Base-by-base conservation (phyloP, 139 green algal species). In the Chlamydomonas urium region DNA sequence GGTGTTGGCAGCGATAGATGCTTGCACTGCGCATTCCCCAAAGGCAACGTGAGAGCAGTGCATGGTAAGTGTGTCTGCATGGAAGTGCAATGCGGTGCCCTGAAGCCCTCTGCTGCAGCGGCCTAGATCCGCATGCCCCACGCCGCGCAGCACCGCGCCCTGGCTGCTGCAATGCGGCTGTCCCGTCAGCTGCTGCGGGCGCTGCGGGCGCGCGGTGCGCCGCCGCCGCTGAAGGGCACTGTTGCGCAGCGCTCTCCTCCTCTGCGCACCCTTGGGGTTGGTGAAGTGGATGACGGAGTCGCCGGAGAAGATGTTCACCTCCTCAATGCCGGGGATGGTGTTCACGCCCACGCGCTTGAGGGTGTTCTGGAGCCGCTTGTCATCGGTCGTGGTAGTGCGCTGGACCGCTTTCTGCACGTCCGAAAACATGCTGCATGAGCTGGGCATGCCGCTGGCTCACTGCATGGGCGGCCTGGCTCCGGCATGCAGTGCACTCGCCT, bases 301-400 rank as follows among this genome's bases (percentile, higher is more conserved):
- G 59, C 88, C 87, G 81, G 96, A 90, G 83, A 99, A 96, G 70
- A 99, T 94, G 84, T 98, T 96, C 26, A 99, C 96, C 83, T 99
- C 96, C 85, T 99, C 96, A 66, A 99, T 99, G 72, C 93, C 96
- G 31, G 94, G 93, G 70, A 99, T 99, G 69, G 90, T 95, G 85
- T 98, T 99, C 60, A 99, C 93, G n/a, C 93, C 94, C 38, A 99
- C 80, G 31, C 93, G 83, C 87, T 99, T 99, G 2, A 99, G 86
- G 1, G 92, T 97, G 86, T 83, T 93, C 77, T 99, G 94, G 47
- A 99, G 83, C 56, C 90, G 83, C 87, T 99, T 99, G 84, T 99
- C 96, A 78, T 99, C 95, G 36, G 92, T 97, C 38, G 86, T 85
- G 3, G 87, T 93, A 6, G 93, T 93, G 84, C 98, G 98, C 89